A percentile compares a stretch with the other conserved stretches of the same genome.
phyloP scores from a whole-genome alignment of 257 asterid genomes.

The Solanum phureja region DNA sequence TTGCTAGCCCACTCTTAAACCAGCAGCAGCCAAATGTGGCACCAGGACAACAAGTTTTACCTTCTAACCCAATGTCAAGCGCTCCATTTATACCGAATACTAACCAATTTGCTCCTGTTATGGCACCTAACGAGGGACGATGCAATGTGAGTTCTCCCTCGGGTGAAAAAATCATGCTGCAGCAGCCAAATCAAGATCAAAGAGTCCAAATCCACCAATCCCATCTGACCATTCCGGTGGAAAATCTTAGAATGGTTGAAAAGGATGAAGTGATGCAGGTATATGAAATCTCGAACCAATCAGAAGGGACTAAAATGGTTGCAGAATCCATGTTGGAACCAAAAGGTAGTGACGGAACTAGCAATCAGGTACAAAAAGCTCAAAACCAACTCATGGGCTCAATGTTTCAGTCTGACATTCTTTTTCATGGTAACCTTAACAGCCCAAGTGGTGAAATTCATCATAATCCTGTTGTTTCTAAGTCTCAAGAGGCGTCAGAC shows the following conservation, averaged over 20 bases:
- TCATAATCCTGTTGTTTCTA: slow-evolving; percentile 4
- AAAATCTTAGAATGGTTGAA: slow-evolving; percentile 52
- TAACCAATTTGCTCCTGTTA: slow-evolving; percentile 6
- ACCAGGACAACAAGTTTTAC: slow-evolving; percentile 6
- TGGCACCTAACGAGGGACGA: background rate
- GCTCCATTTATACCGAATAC: slow-evolving; percentile 4
- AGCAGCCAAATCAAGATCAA: slow-evolving; percentile 11
- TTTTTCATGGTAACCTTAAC: background rate
- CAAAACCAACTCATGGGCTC: background rate
- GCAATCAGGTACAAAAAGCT: slow-evolving; percentile 2
- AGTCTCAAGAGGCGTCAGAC: slow-evolving; percentile 4
- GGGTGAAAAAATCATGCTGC: slow-evolving; percentile 13
- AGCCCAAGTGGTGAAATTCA: slow-evolving; percentile 4
- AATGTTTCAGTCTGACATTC: background rate
- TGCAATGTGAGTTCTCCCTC: slow-evolving; percentile 17
- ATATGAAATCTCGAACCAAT: slow-evolving; percentile 36
- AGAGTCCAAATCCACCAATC: slow-evolving; percentile 12
- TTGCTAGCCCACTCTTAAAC: slow-evolving; percentile 14
- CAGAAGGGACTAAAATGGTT: slow-evolving; percentile 17
- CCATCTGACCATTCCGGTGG: slow-evolving; percentile 9
- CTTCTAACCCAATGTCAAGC: slow-evolving; percentile 6
- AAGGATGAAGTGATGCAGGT: slow-evolving; percentile 63
- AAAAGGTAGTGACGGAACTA: slow-evolving; percentile 3
- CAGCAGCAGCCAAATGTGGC: slow-evolving; percentile 6
- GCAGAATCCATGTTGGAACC: slow-evolving; percentile 9